Evolutionary conservation across 192 early-diverging fungal species (phyloP), one percentile per base, ranked within the genome.

Genomic region (Backusella australiensis): DNA sequence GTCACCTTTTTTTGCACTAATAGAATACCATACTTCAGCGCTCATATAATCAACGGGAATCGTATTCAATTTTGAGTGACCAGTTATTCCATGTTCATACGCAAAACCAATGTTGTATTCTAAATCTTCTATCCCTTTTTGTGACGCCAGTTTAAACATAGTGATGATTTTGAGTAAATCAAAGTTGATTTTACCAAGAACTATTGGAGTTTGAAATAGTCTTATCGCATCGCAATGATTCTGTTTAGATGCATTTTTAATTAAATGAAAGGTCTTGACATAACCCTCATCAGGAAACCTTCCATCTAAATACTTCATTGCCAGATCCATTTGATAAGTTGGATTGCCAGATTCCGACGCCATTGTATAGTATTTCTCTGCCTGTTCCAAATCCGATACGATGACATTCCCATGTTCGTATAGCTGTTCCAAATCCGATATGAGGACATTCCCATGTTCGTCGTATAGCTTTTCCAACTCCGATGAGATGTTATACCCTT

Each of bases 1-100:
- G 26, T 76, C 41, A 41, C 77, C 81, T 15, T 23, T 44, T 0
- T 76, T 56, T 5, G 79, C 78, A 26, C 81, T 75, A 53, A 70
- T 53, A 7, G 53, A 67, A 41, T 83, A 84, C 78, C 74, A 86
- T 32, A 71, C 67, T 75, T 44, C 56, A 34, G n/a, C 34, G 0
- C 9, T 36, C 3, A 3, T n/a, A 1, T 17, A 15, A 35, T 78
- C 78, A 12, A 12, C 8, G 29, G 11, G 3, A 29, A 63, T 14
- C 9, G 1, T 0, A 29, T 29, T 14, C 0, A n/a, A 1, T 29
- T 63, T 26, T 3, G 21, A 23, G 23, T 29, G 4, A 4, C 8
- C 12, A 14, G 2, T 12, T 63, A 29, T 63, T 14, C 56, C 42
- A 34, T 39, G 15, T 32, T 72, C 39, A 23, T 72, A 44, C 0